Base-by-base conservation (phyloP, 2,329 filamentous ascomycete genomes). In the Hypoxylon sp. region DNA sequence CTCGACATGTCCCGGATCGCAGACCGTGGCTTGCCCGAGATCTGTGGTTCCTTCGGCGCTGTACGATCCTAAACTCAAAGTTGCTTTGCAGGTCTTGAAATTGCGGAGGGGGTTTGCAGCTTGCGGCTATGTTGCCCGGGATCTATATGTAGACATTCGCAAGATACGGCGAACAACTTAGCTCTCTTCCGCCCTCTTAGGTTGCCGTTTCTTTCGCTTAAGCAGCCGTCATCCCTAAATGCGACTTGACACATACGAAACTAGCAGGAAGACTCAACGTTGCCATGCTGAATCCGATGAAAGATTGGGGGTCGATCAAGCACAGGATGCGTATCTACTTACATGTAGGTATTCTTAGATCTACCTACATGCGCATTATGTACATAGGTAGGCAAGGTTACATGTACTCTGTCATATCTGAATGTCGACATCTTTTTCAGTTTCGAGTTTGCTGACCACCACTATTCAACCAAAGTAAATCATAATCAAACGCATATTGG, bases 401-500 rank as follows among this genome's bases (percentile, higher is more conserved):
- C 40, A 55, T 40, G 26, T 24, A 15, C 47, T n/a, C n/a, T n/a
- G n/a, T n/a, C n/a, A n/a, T n/a, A n/a, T n/a, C n/a, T n/a, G 50
- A 60, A 41, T 13, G 20, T 51, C 49, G 45, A 40, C 46, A 63
- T 21, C n/a, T n/a, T 69, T 67, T 68, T 58, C 58, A 60, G 70
- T 74, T 73, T 73, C 66, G 67, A 62, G 67, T 69, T 60, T 70
- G 71, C 65, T 67, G 59, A 59, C 60, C 57, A 66, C 60, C 68
- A 58, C 51, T 65, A 73, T 70, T 69, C 70, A 71, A 70, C 69
- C 50, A 57, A 58, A n/a, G n/a, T n/a, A n/a, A 23, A 15, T 37
- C 27, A 51, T 48, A 33, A 26, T n/a, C 20, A 26, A 50, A 13
- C 20, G 15, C 24, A 47, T 43, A 55, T 13, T 42, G 29, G 29